These are phyloP conservation scores for Babesia ovis DNA, from an alignment of 169 alveolate species.

Conservation along the genomic window DNA sequence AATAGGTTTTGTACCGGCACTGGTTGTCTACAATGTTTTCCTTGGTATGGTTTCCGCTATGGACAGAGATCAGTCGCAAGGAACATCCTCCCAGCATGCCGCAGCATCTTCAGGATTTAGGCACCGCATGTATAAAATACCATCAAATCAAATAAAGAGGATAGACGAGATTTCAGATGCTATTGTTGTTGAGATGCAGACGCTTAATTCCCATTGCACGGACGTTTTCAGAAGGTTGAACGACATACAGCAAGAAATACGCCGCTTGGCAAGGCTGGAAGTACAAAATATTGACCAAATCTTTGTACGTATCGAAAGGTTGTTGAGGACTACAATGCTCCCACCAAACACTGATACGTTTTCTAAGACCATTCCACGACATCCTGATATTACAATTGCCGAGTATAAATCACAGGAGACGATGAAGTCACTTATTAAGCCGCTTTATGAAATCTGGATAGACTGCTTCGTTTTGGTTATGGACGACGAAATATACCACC, in stretches of 20 bases:
- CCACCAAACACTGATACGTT: neutral
- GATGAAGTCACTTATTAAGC: neutral
- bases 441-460: neutral
- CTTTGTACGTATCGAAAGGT: neutral
- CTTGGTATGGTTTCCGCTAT: neutral
- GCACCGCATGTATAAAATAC: neutral
- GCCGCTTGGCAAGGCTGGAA: conserved; percentile 6
- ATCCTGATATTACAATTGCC: neutral
- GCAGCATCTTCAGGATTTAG: neutral
- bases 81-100: neutral
- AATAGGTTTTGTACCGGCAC: neutral
- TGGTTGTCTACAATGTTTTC: neutral
- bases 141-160: neutral
- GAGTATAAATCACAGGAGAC: neutral
- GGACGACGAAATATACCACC: neutral
- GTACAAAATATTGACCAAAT: neutral
- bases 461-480: neutral
- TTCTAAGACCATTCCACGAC: neutral
- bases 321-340: neutral
- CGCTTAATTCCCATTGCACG: neutral
- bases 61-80: neutral
- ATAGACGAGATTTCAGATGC: conserved; percentile 17
- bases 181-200: neutral
- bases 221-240: neutral
- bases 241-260: neutral